Conservation (phyloP, 257 asterid species). For the Anisodus tanguticus region DNA sequence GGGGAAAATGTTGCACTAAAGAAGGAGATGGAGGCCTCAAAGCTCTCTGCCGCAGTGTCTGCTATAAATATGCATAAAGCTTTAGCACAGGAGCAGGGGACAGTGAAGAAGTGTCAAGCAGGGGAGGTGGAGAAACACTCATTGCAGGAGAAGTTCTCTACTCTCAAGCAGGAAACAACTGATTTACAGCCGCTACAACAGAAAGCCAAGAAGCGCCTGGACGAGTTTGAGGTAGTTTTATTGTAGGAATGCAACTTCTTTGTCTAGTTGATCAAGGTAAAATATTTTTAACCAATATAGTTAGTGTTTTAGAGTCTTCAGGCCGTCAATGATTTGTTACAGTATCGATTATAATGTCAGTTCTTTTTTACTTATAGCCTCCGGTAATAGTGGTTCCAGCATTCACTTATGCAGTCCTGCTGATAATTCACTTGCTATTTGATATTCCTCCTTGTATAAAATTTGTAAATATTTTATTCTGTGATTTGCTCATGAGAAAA, state of each 20-base stretch:
- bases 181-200: slow-evolving; percentile 42
- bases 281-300: background rate
- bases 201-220: slow-evolving; percentile 49
- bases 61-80: slow-evolving; percentile 50
- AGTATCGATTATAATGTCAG: background rate
- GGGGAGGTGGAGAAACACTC: slow-evolving; percentile 50
- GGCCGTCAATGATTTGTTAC: background rate
- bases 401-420: too few relatives aligned
- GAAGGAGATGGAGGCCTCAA: slow-evolving; percentile 53
- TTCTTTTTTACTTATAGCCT: too few relatives aligned
- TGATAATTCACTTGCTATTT: too few relatives aligned
- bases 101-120: slow-evolving; percentile 51
- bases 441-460: background rate
- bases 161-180: slow-evolving; percentile 38
- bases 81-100: slow-evolving; percentile 56
- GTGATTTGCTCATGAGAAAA: background rate
- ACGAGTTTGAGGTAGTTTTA: slow-evolving; percentile 67
- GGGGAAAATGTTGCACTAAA: slow-evolving; percentile 50
- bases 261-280: background rate
- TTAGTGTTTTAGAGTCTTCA: background rate
- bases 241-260: background rate
- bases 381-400: too few relatives aligned
- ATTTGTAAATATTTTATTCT: background rate
- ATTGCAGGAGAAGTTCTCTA: slow-evolving; percentile 47
- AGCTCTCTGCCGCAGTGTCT: slow-evolving; percentile 37